Conservation (phyloP, 1,284 basidiomycete species). For the Cutaneotrichosporon dermatis region DNA sequence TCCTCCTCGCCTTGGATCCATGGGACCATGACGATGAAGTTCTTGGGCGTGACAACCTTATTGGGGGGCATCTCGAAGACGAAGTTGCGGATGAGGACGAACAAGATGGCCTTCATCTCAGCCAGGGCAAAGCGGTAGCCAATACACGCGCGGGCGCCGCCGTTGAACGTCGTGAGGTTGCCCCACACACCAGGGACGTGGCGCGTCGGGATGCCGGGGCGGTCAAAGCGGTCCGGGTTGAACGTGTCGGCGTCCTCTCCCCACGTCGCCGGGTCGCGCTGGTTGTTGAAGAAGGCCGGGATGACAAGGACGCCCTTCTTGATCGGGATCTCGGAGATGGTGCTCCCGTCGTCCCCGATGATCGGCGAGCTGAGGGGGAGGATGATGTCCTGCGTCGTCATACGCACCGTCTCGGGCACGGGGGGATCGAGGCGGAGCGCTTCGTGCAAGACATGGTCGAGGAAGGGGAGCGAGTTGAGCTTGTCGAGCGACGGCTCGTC, state of each 20-base stretch:
- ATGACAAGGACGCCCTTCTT: slow-evolving; percentile 36
- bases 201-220: slow-evolving; percentile 30
- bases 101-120: slow-evolving; percentile 59
- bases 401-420: slow-evolving; percentile 62
- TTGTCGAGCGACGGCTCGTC: slow-evolving; percentile 27
- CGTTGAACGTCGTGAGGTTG: slow-evolving; percentile 3
- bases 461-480: slow-evolving; percentile 54
- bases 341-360: slow-evolving; percentile 41
- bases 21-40: slow-evolving; percentile 42
- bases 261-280: slow-evolving; percentile 8
- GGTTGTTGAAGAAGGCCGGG: slow-evolving; percentile 50
- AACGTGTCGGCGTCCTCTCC: slow-evolving; percentile 65
- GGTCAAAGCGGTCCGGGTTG: slow-evolving; percentile 43
- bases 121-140: slow-evolving; percentile 63
- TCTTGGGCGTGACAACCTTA: slow-evolving; percentile 33
- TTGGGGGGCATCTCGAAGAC: slow-evolving; percentile 49
- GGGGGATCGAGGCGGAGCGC: slow-evolving; percentile 62
- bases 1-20: slow-evolving; percentile 43
- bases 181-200: slow-evolving; percentile 63
- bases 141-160: slow-evolving; percentile 5
- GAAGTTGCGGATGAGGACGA: slow-evolving; percentile 55
- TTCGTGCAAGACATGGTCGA: slow-evolving; percentile 65
- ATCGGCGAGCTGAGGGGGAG: slow-evolving; percentile 57
- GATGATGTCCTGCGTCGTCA: slow-evolving; percentile 56
- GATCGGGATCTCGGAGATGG: slow-evolving; percentile 38